Conservation (phyloP, 257 asterid genomes). For the Nicotiana benthamiana region DNA sequence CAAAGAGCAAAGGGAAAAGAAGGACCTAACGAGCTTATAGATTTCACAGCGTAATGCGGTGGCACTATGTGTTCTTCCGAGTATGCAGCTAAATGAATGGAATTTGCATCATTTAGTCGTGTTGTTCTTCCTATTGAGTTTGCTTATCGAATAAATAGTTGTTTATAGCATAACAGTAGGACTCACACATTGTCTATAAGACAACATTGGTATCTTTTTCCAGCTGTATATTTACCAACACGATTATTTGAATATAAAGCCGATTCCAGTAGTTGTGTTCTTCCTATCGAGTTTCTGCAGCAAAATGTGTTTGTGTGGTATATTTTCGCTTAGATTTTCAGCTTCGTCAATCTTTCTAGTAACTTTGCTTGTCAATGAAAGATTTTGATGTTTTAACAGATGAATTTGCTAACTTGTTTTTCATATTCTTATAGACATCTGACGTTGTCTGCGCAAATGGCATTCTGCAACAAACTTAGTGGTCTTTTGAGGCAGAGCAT, state of each 20-base stretch:
- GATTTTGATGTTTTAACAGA: background rate
- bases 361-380: background rate
- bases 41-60: background rate
- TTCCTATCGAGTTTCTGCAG: too few species aligned
- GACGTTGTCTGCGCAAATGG: conserved; percentile 34
- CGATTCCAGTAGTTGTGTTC: too few species aligned
- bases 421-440: conserved; percentile 14
- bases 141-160: too few species aligned
- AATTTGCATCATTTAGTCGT: background rate
- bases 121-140: background rate
- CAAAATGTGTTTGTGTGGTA: too few species aligned
- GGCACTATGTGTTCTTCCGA: background rate
- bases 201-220: too few species aligned
- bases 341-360: background rate
- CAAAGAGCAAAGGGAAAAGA: background rate
- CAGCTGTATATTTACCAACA: too few species aligned
- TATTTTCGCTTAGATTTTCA: background rate
- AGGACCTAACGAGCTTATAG: background rate
- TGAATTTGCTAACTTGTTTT: background rate
- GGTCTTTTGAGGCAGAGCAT: conserved; percentile 44
- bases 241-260: too few species aligned
- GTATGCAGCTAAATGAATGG: background rate
- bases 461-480: conserved; percentile 52
- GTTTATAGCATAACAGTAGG: too few species aligned
- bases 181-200: too few species aligned